Percentiles rank a stretch among this genome's conserved stretches.
Conservation (phyloP, 2,329 filamentous ascomycete genomes). For the Aspergillus pseudoglaucus region DNA sequence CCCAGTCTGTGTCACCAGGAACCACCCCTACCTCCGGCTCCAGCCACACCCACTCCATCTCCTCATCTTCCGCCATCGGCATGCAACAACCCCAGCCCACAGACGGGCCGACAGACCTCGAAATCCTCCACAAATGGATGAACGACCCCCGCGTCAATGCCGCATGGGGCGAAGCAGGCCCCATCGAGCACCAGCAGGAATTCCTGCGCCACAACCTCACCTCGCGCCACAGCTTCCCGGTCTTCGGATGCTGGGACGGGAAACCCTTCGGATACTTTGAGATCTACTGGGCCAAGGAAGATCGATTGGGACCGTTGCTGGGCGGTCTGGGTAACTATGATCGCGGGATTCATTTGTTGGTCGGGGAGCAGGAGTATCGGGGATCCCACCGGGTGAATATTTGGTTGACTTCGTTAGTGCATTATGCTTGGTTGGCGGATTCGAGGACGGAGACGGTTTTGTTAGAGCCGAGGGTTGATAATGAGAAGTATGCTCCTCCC, state of each 20-base stretch:
- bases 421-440: constrained; percentile 74
- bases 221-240: constrained; percentile 74
- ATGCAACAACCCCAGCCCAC: constrained; percentile 23
- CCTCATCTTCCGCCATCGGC: constrained; percentile 31
- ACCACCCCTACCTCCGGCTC: constrained; percentile 14
- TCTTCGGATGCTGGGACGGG: constrained; percentile 88
- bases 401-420: constrained; percentile 82
- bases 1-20: background rate
- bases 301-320: constrained; percentile 65
- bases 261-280: constrained; percentile 97
- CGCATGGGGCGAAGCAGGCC: constrained; percentile 72
- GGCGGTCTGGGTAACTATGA: constrained; percentile 70
- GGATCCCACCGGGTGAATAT: constrained; percentile 67
- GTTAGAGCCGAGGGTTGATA: constrained; percentile 87
- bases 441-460: constrained; percentile 74
- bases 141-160: constrained; percentile 71
- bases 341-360: constrained; percentile 76
- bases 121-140: constrained; percentile 81
- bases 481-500: constrained; percentile 60
- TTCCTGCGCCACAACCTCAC: constrained; percentile 64
- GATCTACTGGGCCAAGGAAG: constrained; percentile 97
- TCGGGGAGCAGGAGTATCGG: constrained; percentile 88
- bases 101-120: constrained; percentile 49
- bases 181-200: constrained; percentile 50
- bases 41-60: constrained; percentile 20